Percentiles rank a stretch among this genome's conserved stretches.
Evolutionary conservation across 768 basidiomycete species (phyloP).

Genomic region (Pluteus cervinus): DNA sequence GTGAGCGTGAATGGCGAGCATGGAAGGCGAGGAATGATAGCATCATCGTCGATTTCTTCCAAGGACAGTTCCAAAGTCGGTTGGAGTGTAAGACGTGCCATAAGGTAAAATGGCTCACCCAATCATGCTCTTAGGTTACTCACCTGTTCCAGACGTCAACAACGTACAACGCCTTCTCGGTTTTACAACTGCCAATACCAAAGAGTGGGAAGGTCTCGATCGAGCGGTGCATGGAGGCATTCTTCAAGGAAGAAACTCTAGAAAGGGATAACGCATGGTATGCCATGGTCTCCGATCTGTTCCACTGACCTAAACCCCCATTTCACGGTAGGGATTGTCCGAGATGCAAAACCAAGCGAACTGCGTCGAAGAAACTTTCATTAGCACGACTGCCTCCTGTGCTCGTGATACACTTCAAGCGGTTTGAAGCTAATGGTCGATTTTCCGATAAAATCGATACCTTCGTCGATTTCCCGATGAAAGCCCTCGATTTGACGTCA

Average conservation of each 20-base stretch:
- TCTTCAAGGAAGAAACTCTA: conserved; percentile 86
- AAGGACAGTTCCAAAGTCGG: conserved; percentile 91
- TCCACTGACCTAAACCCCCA: not conserved
- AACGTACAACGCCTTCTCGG: conserved; percentile 96
- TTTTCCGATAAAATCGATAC: conserved; percentile 98
- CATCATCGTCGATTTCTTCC: conserved; percentile 94
- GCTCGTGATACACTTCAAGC: conserved; percentile 86
- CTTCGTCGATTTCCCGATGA: conserved; percentile 83
- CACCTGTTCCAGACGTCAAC: conserved; percentile 75
- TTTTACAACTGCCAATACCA: conserved; percentile 87
- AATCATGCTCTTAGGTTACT: conserved; percentile 2
- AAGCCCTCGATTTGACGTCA: conserved; percentile 54
- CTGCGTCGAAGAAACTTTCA: conserved; percentile 81
- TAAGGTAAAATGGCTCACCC: conserved; percentile 45
- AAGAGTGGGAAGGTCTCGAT: conserved; percentile 62
- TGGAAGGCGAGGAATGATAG: conserved; percentile 91
- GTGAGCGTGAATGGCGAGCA: conserved; percentile 87
- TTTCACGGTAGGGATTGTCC: conserved; percentile 79
- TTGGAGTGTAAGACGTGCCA: conserved; percentile 87
- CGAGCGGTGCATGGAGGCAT: conserved; percentile 79
- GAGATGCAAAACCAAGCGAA: conserved; percentile 82
- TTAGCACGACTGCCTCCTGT: conserved; percentile 92
- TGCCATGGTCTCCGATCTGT: conserved; percentile 14
- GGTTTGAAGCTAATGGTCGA: conserved; percentile 84
- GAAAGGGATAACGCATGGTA: conserved; percentile 95